Evolutionary conservation across 1,284 basidiomycete species (phyloP).

Genomic region (Sporisorium exsertum): DNA sequence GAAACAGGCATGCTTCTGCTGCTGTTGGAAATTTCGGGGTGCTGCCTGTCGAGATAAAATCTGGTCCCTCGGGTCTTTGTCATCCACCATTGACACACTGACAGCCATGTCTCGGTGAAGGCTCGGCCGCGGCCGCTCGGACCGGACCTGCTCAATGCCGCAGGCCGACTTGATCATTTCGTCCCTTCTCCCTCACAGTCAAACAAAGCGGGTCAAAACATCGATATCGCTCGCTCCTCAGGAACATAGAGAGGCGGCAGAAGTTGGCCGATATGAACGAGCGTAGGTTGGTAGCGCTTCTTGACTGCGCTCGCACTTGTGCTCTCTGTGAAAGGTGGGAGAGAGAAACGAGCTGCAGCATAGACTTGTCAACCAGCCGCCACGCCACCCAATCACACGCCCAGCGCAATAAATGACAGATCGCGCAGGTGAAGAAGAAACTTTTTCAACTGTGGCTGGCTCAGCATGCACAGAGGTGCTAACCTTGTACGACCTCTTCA

Average conservation of each 20-base stretch:
- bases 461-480: not conserved
- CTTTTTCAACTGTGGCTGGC: no score
- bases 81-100: not conserved
- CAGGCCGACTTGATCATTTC: not conserved
- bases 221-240: not conserved
- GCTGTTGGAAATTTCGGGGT: slow-evolving; percentile 18
- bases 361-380: slow-evolving; percentile 7
- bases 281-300: not conserved
- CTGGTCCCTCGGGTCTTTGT: slow-evolving; percentile 7
- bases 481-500: not conserved
- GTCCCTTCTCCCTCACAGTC: not conserved
- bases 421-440: not conserved
- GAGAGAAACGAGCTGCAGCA: not conserved
- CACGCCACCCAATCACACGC: not conserved
- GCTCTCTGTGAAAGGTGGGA: not conserved
- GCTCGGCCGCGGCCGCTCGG: slow-evolving; percentile 33
- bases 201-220: not conserved
- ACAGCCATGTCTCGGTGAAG: slow-evolving; percentile 14
- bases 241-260: not conserved
- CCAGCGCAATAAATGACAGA: not conserved
- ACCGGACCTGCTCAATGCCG: not conserved
- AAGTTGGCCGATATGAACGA: not conserved
- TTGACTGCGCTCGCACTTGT: no score
- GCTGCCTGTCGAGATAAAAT: slow-evolving; percentile 2
- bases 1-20: not conserved